These are phyloP conservation scores for Leptographium lundbergii DNA, from an alignment of 2,329 filamentous ascomycete genomes.

Conservation along the genomic window DNA sequence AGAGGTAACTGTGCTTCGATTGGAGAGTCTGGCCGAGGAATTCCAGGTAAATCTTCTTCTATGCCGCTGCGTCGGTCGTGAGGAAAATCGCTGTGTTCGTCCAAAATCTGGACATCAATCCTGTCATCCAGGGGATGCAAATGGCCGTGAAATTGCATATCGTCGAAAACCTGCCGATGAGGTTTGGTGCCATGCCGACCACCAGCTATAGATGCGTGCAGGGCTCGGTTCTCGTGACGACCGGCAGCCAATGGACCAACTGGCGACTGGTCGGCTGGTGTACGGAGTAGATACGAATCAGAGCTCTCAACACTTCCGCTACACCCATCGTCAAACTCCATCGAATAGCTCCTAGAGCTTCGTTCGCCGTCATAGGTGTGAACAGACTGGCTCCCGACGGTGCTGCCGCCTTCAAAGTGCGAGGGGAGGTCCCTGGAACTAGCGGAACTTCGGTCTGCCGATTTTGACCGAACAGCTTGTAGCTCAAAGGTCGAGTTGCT, in stretches of 20 bases:
- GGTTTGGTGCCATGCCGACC: neutral
- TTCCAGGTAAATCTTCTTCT: conserved; percentile 4
- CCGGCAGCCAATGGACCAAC: neutral
- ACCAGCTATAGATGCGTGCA: neutral
- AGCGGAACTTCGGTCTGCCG: conserved; percentile 1
- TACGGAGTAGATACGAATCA: conserved; percentile 4
- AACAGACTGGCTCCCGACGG: neutral
- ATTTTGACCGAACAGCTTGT: conserved; percentile 3
- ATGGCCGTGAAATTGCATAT: neutral
- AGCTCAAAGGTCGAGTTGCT: conserved; percentile 4
- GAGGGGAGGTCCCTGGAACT: conserved; percentile 5
- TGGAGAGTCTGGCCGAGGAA: conserved; percentile 21
- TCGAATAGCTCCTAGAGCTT: conserved; percentile 17
- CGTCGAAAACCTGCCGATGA: neutral
- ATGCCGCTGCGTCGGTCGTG: neutral
- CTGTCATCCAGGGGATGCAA: neutral
- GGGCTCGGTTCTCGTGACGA: neutral
- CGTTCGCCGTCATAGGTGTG: conserved; percentile 11
- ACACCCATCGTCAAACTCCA: conserved; percentile 13
- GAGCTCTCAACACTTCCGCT: conserved; percentile 9
- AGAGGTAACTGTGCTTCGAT: conserved; percentile 13
- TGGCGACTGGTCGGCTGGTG: conserved; percentile 7
- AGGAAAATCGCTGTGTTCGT: neutral
- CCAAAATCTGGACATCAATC: conserved; percentile 1
- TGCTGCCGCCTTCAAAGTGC: conserved; percentile 7